Evolutionary conservation across 176 grass and related monocot genomes (phyloP).

Genomic region (Thinopyrum elongatum): DNA sequence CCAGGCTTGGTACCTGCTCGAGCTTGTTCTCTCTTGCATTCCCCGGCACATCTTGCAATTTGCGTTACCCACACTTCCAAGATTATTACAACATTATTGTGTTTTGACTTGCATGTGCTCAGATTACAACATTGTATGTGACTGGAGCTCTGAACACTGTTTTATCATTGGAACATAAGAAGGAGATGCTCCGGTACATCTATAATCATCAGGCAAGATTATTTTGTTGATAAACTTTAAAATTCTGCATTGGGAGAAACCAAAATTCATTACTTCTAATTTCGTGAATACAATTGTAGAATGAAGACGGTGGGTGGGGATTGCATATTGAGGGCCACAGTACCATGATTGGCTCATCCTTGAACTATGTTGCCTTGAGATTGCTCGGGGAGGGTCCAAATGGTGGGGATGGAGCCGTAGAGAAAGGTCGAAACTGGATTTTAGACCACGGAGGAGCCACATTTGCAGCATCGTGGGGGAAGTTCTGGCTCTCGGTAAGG

Average conservation of each 20-base stretch:
- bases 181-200: no score
- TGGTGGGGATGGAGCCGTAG: constrained; percentile 66
- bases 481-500: constrained; percentile 8
- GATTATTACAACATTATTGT: no score
- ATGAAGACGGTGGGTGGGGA: constrained; percentile 45
- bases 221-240: constrained; percentile 22
- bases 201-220: constrained; percentile 31
- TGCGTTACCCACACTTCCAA: no score
- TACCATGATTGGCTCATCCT: constrained; percentile 80
- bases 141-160: no score
- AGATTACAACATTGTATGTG: no score
- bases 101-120: constrained; percentile 35
- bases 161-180: no score
- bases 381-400: constrained; percentile 73
- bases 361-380: constrained; percentile 70
- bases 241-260: no score
- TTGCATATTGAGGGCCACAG: constrained; percentile 63
- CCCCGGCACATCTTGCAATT: constrained; percentile 32
- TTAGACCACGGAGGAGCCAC: constrained; percentile 82
- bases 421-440: constrained; percentile 73
- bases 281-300: constrained; percentile 35
- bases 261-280: no score
- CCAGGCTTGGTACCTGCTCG: constrained; percentile 61
- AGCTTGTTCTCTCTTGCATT: constrained; percentile 5
- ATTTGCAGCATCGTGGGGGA: constrained; percentile 76